A percentile compares a stretch with the other conserved stretches of the same genome.
Conservation (phyloP, 2,329 filamentous ascomycete genomes). For the Cercospora brassicicola region DNA sequence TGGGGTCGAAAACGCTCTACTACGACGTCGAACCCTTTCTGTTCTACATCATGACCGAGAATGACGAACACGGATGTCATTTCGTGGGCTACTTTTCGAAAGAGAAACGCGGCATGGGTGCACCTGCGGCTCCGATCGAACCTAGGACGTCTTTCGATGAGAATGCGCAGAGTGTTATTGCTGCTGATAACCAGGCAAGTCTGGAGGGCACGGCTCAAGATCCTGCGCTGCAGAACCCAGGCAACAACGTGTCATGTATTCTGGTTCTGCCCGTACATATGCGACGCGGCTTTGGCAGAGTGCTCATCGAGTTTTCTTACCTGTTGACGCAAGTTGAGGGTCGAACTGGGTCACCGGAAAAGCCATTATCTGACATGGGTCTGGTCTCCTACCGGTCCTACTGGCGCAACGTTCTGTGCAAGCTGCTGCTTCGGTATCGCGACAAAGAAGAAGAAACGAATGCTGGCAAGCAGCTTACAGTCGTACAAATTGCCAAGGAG, state of each 20-base stretch:
- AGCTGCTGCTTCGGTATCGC: conserved; percentile 70
- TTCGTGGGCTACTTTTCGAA: conserved; percentile 99
- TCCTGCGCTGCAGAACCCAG: conserved; percentile 38
- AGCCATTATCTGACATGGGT: conserved; percentile 96
- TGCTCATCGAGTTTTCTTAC: conserved; percentile 98
- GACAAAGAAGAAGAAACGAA: conserved; percentile 33
- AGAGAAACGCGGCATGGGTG: conserved; percentile 68
- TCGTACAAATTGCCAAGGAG: conserved; percentile 72
- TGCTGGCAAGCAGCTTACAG: conserved; percentile 46
- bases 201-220: conserved; percentile 31
- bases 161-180: conserved; percentile 23
- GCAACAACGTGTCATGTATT: conserved; percentile 96
- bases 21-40: conserved; percentile 97
- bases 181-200: conserved; percentile 20
- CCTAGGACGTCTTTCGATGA: conserved; percentile 33
- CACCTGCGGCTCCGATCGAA: conserved; percentile 68
- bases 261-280: conserved; percentile 94
- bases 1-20: conserved; percentile 98
- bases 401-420: conserved; percentile 86
- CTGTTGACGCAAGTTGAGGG: conserved; percentile 88
- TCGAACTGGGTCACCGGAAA: conserved; percentile 94
- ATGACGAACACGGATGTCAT: conserved; percentile 86
- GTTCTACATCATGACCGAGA: conserved; percentile 96
- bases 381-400: conserved; percentile 96
- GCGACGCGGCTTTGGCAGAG: conserved; percentile 92